Percentiles rank a stretch among this genome's conserved stretches.
Evolutionary conservation across 1,284 basidiomycete species (phyloP).

Genomic region (Cutaneotrichosporon sp.): DNA sequence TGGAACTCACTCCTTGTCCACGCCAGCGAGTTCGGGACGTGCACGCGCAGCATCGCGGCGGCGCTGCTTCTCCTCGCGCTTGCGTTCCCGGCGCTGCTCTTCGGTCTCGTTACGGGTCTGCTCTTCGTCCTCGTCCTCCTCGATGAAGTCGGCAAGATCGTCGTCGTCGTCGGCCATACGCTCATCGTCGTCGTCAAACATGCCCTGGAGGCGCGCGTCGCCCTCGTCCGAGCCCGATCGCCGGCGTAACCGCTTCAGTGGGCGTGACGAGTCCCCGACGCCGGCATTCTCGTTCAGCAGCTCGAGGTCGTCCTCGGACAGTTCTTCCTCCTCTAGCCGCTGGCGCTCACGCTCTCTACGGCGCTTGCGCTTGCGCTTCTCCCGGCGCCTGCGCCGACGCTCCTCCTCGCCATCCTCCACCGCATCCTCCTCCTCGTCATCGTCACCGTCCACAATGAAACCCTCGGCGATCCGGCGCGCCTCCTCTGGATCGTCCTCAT

Average conservation of each 20-base stretch:
- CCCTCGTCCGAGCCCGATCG: constrained; percentile 54
- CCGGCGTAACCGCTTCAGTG: constrained; percentile 43
- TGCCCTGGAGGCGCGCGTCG: constrained; percentile 47
- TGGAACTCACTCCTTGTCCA: constrained; percentile 73
- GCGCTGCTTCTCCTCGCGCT: constrained; percentile 68
- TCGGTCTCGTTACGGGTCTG: constrained; percentile 66
- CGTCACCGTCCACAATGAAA: constrained; percentile 53
- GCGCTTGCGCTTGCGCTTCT: constrained; percentile 43
- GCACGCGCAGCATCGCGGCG: constrained; percentile 65
- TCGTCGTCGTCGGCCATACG: constrained; percentile 54
- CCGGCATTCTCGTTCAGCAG: constrained; percentile 94
- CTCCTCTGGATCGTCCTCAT: constrained; percentile 53
- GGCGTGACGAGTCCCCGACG: constrained; percentile 52
- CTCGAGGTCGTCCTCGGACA: constrained; percentile 84
- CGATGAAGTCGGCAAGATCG: constrained; percentile 80
- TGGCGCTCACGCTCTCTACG: constrained; percentile 33
- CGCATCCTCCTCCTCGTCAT: constrained; percentile 48
- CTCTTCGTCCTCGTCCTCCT: constrained; percentile 69
- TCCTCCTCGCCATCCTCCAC: constrained; percentile 33
- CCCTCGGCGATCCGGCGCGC: constrained; percentile 49
- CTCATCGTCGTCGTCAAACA: constrained; percentile 48
- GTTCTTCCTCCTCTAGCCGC: constrained; percentile 55
- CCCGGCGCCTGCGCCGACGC: constrained; percentile 36
- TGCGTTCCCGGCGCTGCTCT: constrained; percentile 67
- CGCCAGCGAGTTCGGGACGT: constrained; percentile 76